These are phyloP conservation scores for Thelephora ganbajun DNA, from an alignment of 768 basidiomycete genomes.

Conservation along the genomic window DNA sequence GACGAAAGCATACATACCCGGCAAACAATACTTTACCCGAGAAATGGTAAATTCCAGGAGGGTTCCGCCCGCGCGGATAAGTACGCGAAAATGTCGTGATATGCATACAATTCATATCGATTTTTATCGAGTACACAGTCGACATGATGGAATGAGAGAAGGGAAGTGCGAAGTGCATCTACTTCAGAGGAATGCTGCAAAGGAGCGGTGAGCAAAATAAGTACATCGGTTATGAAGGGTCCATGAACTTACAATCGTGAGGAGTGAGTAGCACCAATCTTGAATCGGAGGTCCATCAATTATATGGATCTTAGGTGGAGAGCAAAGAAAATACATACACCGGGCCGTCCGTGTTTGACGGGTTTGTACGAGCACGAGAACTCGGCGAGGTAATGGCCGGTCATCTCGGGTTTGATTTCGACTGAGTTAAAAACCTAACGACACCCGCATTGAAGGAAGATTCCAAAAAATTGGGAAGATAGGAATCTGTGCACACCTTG, in stretches of 20 bases:
- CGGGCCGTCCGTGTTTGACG: constrained; percentile 99
- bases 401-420: constrained; percentile 99
- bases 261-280: constrained; percentile 88
- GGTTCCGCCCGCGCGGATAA: no score
- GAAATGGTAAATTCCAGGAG: no score
- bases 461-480: background rate
- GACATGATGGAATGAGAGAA: constrained; percentile 12
- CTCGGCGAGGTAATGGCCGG: constrained; percentile 97
- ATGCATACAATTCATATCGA: background rate
- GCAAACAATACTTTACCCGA: no score
- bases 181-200: constrained; percentile 88
- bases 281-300: constrained; percentile 1
- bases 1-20: no score
- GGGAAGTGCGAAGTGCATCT: constrained; percentile 24
- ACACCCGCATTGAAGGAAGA: background rate
- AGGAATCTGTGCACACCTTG: constrained; percentile 40
- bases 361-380: constrained; percentile 96
- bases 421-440: constrained; percentile 82
- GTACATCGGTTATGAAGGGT: background rate
- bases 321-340: constrained; percentile 48
- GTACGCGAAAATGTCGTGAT: background rate
- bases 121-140: background rate
- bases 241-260: constrained; percentile 53
- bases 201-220: constrained; percentile 8
- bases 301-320: background rate